phyloP scores from a whole-genome alignment of 1,284 basidiomycete genomes.

The Marasmius oreades region DNA sequence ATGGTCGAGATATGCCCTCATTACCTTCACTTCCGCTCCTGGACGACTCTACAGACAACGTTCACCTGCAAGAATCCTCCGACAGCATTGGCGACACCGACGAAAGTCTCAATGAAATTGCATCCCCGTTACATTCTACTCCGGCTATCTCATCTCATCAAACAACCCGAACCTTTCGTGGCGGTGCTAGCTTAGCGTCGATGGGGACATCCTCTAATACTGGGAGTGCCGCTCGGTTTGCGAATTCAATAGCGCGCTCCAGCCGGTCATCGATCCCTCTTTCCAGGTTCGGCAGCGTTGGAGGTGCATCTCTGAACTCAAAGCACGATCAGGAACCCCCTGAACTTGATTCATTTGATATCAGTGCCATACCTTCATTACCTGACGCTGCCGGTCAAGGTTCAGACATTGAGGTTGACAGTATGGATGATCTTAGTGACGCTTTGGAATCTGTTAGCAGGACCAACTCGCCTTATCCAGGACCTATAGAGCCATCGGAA shows the following conservation, averaged over 20 bases:
- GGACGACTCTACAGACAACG: conserved; percentile 51
- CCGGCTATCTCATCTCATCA: conserved; percentile 51
- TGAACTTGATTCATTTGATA: conserved; percentile 38
- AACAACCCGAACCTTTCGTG: not conserved
- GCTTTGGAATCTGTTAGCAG: conserved; percentile 59
- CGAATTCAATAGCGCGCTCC: conserved; percentile 59
- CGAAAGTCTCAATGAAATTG: conserved; percentile 28
- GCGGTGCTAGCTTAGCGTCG: conserved; percentile 32
- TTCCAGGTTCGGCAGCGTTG: conserved; percentile 15
- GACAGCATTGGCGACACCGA: conserved; percentile 32
- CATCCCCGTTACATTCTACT: conserved; percentile 60
- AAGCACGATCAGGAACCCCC: conserved; percentile 31
- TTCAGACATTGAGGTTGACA: conserved; percentile 30
- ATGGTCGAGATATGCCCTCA: conserved; percentile 72
- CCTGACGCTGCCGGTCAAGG: conserved; percentile 32
- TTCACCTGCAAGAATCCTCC: conserved; percentile 19
- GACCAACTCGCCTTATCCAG: conserved; percentile 43
- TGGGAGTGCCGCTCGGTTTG: conserved; percentile 68
- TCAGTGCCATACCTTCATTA: conserved; percentile 53
- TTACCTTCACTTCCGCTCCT: conserved; percentile 68
- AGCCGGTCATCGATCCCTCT: conserved; percentile 38
- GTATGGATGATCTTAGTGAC: conserved; percentile 45
- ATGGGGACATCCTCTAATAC: conserved; percentile 52
- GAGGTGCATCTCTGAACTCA: conserved; percentile 9
- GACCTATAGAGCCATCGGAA: conserved; percentile 33